Percentiles rank a stretch among this genome's conserved stretches.
These are phyloP conservation scores for Rhazya stricta DNA, from an alignment of 257 asterid species.

Conservation along the genomic window DNA sequence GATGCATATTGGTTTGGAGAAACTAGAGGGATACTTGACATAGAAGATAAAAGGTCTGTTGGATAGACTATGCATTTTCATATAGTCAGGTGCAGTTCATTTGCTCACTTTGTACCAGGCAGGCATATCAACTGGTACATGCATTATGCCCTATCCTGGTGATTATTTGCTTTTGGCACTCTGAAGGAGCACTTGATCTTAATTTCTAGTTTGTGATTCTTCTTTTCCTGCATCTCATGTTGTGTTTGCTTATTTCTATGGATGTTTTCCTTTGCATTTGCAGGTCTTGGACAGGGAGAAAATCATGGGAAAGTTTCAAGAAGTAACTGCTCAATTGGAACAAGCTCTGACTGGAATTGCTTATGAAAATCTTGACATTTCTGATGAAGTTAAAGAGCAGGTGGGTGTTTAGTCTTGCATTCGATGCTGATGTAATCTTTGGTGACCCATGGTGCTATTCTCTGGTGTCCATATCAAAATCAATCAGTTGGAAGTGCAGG, in stretches of 20 bases:
- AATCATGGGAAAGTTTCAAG: slow-evolving; percentile 63
- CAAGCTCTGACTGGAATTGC: slow-evolving; percentile 75
- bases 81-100: background rate
- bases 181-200: background rate
- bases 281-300: slow-evolving; percentile 92
- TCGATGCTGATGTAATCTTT: background rate
- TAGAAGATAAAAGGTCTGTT: background rate
- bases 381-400: slow-evolving; percentile 98
- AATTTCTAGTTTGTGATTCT: background rate
- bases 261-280: slow-evolving; percentile 14
- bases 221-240: background rate
- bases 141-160: background rate
- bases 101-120: background rate
- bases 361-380: slow-evolving; percentile 74
- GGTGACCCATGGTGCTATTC: background rate
- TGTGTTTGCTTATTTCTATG: background rate
- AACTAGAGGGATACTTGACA: background rate
- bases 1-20: background rate
- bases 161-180: background rate
- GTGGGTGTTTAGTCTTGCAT: slow-evolving; percentile 27
- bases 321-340: slow-evolving; percentile 73
- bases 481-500: background rate
- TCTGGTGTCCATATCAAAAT: background rate
- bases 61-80: background rate
- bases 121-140: background rate